These are phyloP conservation scores for Linderina pennispora DNA, from an alignment of 192 early-diverging fungal species.

Conservation along the genomic window DNA sequence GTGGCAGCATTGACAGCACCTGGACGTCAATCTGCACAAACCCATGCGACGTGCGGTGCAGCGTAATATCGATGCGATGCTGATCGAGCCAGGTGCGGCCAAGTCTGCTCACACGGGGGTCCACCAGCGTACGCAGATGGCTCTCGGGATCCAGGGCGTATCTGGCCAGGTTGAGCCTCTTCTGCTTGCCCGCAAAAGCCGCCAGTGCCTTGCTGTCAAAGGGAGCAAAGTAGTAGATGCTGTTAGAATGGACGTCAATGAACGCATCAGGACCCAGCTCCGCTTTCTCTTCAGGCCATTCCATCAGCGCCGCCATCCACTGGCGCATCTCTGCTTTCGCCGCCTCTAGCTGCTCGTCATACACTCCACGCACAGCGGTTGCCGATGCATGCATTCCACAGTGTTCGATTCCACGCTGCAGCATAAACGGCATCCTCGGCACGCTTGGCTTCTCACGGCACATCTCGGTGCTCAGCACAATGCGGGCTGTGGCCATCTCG, in stretches of 20 bases:
- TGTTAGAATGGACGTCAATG: conserved; percentile 14
- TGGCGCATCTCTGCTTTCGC: conserved; percentile 38
- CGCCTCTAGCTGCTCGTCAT: too few relatives aligned
- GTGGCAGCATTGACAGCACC: conserved; percentile 21
- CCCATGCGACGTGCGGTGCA: conserved; percentile 25
- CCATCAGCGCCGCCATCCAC: conserved; percentile 35
- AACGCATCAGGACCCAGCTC: conserved; percentile 16
- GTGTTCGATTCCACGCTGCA: conserved; percentile 20
- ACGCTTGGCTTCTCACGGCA: conserved; percentile 21
- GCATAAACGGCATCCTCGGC: conserved; percentile 33
- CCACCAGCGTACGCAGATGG: conserved; percentile 9
- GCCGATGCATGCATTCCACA: conserved; percentile 33
- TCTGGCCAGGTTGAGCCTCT: conserved; percentile 11
- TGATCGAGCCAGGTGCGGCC: conserved; percentile 29
- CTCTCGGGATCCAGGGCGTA: conserved; percentile 5
- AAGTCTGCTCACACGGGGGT: conserved; percentile 9
- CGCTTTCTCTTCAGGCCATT: conserved; percentile 1
- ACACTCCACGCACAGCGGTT: conserved; percentile 1
- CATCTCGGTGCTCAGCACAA: conserved; percentile 28
- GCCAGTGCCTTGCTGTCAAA: conserved; percentile 3
- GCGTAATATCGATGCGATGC: conserved; percentile 20
- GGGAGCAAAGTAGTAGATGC: conserved; percentile 35
- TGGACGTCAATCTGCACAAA: conserved; percentile 19
- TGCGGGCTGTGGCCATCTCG: conserved; percentile 20
- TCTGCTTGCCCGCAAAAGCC: not conserved